Base-by-base conservation (phyloP, 1,284 basidiomycete genomes). In the Coniferiporia weirii region DNA sequence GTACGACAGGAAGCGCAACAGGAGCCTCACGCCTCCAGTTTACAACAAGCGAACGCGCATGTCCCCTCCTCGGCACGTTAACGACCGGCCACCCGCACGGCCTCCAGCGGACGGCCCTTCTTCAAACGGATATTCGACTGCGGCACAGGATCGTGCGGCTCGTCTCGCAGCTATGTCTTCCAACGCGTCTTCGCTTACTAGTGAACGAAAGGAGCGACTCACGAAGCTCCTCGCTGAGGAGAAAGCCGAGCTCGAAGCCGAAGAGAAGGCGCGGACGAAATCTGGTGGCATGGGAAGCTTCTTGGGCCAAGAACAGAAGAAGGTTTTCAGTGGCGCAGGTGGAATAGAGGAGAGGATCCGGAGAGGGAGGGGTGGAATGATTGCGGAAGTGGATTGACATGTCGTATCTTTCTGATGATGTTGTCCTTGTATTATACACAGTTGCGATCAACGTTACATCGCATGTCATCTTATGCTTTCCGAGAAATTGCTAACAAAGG, bases 161-260 rank as follows among this genome's bases (percentile, higher is more conserved):
- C 85, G 89, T 35, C 78, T 98, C 17, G 93, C 91, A 0, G 89
- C 91, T 9, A 97, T 98, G 95, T 75, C 85, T 27, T 71, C 80
- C 1, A 83, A 89, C 63, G 95, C 95, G 1, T 71, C 76, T 27
- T 70, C 73, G 15, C 78, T 94, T 76, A 78, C 80, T 43, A 68
- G 70, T 1, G 85, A 91, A 57, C 82, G 92, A n/a, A 81, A 85
- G 63, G 80, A 84, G 64, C 82, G 87, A 44, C 73, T 92, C 9
- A 75, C 80, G 1, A 73, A 72, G 10, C 70, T 91, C 56, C 72
- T 89, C 43, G 85, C 83, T 67, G 82, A 81, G 68, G 89, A 92
- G 71, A 89, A 86, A 68, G 84, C 80, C 4, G 86, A 90, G 62
- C 68, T 83, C 3, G 85, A 82, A 62, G 81, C 75, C 15, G 88